These are phyloP conservation scores for Candida ipomoeae DNA, from an alignment of 805 yeast species.

Conservation along the genomic window DNA sequence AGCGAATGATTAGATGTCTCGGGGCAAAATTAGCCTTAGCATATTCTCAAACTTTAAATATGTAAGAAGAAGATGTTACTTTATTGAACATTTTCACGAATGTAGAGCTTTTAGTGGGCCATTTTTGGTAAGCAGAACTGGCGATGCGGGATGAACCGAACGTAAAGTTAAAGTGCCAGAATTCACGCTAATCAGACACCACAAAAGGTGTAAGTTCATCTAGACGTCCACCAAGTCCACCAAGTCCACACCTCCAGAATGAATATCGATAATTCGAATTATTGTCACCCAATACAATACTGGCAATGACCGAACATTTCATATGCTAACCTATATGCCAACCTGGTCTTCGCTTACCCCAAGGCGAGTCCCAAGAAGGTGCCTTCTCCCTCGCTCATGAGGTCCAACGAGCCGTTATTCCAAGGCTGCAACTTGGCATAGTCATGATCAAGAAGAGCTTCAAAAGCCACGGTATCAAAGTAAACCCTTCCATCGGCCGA, in stretches of 20 bases:
- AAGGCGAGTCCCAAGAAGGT: slow-evolving; percentile 91
- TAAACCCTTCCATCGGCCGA: slow-evolving; percentile 92
- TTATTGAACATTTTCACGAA: no score
- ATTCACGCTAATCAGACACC: no score
- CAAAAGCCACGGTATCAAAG: slow-evolving; percentile 84
- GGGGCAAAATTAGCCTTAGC: no score
- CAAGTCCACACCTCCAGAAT: slow-evolving; percentile 95
- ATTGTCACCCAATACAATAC: slow-evolving; percentile 73
- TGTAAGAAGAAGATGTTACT: no score
- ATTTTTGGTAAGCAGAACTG: no score
- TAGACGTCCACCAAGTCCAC: no score
- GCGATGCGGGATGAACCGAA: no score
- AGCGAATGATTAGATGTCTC: no score
- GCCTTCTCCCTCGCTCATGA: slow-evolving; percentile 95
- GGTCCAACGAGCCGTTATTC: slow-evolving; percentile 85
- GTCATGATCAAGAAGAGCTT: slow-evolving; percentile 62
- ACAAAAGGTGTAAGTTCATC: no score
- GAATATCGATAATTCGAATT: slow-evolving; percentile 97
- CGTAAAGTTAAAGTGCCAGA: no score
- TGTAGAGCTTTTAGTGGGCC: no score
- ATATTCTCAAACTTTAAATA: no score
- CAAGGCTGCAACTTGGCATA: slow-evolving; percentile 98
- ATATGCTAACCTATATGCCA: slow-evolving; percentile 99
- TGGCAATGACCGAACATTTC: slow-evolving; percentile 98
- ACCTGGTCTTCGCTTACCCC: slow-evolving; percentile 98